Evolutionary conservation across 148 eudicot genomes (phyloP).

Genomic region (Rhododendron mucronatum): DNA sequence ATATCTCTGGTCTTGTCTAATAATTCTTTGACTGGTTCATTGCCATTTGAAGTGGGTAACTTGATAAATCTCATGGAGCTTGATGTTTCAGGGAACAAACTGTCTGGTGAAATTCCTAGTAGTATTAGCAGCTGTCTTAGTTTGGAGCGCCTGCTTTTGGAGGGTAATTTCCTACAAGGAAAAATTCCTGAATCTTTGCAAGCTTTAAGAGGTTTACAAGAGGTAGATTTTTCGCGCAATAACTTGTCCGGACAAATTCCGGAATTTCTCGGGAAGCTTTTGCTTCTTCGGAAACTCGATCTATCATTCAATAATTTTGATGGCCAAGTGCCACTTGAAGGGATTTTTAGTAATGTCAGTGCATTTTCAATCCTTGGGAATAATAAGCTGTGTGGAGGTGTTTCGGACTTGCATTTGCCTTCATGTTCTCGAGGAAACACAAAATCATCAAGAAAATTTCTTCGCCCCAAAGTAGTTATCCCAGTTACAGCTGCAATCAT

Average conservation of each 20-base stretch:
- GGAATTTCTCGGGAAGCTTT: conserved; percentile 16
- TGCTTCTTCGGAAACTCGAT: conserved; percentile 8
- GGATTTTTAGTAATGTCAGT: conserved; percentile 29
- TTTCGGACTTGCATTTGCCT: conserved; percentile 26
- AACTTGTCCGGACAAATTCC: conserved; percentile 39
- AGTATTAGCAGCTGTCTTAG: conserved; percentile 20
- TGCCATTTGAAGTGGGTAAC: conserved; percentile 25
- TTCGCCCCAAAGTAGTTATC: not conserved
- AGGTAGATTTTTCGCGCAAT: conserved; percentile 37
- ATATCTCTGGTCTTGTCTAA: conserved; percentile 8
- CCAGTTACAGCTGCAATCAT: not conserved
- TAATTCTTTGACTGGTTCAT: conserved; percentile 25
- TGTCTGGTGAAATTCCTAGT: conserved; percentile 34
- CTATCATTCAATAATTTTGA: conserved; percentile 35
- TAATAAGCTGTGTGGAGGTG: conserved; percentile 34
- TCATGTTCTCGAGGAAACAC: conserved; percentile 15
- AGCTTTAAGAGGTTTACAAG: conserved; percentile 19
- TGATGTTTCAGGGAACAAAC: conserved; percentile 23
- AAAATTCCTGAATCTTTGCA: conserved; percentile 21
- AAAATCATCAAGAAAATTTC: conserved; percentile 1
- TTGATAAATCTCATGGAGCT: conserved; percentile 22
- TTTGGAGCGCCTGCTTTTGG: conserved; percentile 16
- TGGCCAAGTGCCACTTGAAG: conserved; percentile 30
- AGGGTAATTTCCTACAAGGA: conserved; percentile 22
- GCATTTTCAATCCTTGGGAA: conserved; percentile 30